Evolutionary conservation across 176 grass and related monocot genomes (phyloP).

Genomic region (Paspalum notatum): DNA sequence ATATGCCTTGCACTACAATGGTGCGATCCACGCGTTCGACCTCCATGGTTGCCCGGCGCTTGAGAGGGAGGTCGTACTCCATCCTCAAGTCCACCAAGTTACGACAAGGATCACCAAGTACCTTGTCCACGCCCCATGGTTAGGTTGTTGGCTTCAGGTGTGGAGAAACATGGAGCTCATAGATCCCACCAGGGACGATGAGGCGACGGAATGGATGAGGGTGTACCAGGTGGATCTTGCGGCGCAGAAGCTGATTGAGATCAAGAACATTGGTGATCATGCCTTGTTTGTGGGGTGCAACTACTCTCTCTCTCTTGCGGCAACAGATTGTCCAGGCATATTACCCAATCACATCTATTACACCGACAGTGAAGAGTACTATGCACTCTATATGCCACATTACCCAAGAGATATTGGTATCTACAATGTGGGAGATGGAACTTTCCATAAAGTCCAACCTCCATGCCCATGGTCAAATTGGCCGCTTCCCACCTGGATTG

Average conservation of each 20-base stretch:
- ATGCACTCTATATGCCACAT: background rate
- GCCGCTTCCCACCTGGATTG: constrained; percentile 13
- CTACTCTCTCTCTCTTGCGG: background rate
- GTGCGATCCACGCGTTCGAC: constrained; percentile 26
- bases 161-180: background rate
- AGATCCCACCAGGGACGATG: background rate
- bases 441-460: background rate
- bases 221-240: constrained; percentile 5
- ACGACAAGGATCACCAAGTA: background rate
- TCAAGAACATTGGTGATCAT: background rate
- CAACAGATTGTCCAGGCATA: background rate
- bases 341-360: constrained; percentile 6
- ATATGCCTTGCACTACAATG: constrained; percentile 4
- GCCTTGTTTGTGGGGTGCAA: constrained; percentile 18
- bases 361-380: constrained; percentile 9
- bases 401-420: constrained; percentile 11
- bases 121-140: constrained; percentile 6
- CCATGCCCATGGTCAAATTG: constrained; percentile 23
- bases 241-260: constrained; percentile 13
- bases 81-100: background rate
- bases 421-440: constrained; percentile 20
- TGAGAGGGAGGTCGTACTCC: constrained; percentile 11
- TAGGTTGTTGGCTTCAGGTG: background rate
- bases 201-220: background rate
- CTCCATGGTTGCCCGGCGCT: background rate